phyloP scores from a whole-genome alignment of 1,284 basidiomycete genomes.

The Xerocomus tenax region DNA sequence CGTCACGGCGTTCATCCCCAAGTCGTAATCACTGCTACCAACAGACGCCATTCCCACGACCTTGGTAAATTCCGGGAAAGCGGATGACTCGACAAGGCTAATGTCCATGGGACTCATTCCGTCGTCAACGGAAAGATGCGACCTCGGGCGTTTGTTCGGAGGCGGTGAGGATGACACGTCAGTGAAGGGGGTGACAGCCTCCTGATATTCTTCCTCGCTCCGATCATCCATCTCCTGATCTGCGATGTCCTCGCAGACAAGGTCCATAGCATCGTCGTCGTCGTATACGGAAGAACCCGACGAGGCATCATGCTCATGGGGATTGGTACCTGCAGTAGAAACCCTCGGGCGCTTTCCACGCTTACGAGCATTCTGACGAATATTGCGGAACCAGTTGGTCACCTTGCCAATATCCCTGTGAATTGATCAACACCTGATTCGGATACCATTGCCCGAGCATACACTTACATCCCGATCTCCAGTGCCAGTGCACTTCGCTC shows the following conservation, averaged over 20 bases:
- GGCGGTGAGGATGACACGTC: constrained; percentile 46
- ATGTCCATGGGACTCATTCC: constrained; percentile 25
- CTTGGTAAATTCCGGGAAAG: constrained; percentile 27
- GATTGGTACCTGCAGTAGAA: constrained; percentile 37
- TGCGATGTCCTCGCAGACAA: constrained; percentile 29
- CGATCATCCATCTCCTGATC: constrained; percentile 42
- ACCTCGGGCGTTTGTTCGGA: constrained; percentile 25
- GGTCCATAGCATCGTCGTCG: constrained; percentile 38
- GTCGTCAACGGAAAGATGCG: constrained; percentile 22
- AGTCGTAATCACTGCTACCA: constrained; percentile 22
- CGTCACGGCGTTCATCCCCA: constrained; percentile 24
- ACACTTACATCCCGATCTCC: constrained; percentile 62
- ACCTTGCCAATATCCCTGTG: constrained; percentile 70
- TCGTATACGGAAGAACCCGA: constrained; percentile 43
- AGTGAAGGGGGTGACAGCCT: constrained; percentile 63
- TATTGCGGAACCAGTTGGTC: constrained; percentile 79
- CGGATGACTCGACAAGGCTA: constrained; percentile 24
- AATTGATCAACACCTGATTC: constrained; percentile 13
- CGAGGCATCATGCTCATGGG: constrained; percentile 43
- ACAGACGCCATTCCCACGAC: constrained; percentile 19
- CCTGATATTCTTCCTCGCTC: constrained; percentile 61
- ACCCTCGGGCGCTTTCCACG: constrained; percentile 42
- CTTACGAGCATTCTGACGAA: constrained; percentile 64
- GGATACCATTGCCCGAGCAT: not conserved
- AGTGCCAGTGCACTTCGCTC: constrained; percentile 62